Percentiles rank a stretch among this genome's conserved stretches.
Conservation (phyloP, 1,284 basidiomycete genomes). For the Sanghuangporus weigelae region DNA sequence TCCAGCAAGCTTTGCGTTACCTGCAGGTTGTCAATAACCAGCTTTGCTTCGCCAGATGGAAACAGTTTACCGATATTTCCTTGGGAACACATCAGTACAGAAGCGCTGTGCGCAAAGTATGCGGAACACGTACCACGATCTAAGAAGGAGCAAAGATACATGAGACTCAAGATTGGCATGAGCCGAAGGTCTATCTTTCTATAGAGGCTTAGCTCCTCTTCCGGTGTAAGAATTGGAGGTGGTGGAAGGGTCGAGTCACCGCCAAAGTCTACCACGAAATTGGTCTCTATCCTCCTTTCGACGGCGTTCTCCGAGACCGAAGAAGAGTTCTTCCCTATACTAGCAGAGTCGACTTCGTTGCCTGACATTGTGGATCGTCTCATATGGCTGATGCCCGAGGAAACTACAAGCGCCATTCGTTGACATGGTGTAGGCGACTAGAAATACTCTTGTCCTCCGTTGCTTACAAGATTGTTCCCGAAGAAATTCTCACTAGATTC, state of each 20-base stretch:
- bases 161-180: conserved; percentile 58
- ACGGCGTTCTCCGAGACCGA: conserved; percentile 8
- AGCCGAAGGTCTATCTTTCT: conserved; percentile 58
- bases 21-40: conserved; percentile 27
- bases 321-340: background rate
- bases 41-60: background rate
- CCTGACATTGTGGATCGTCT: background rate
- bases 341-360: background rate
- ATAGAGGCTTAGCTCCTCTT: conserved; percentile 54
- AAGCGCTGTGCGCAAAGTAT: background rate
- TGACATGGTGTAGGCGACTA: too few relatives aligned
- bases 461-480: background rate
- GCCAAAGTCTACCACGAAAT: background rate
- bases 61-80: conserved; percentile 49
- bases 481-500: background rate
- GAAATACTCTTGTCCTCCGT: background rate
- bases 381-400: background rate
- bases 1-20: conserved; percentile 64
- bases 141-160: conserved; percentile 63
- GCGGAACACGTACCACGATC: background rate
- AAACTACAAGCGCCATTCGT: background rate
- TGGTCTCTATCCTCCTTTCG: conserved; percentile 29
- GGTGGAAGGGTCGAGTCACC: conserved; percentile 33
- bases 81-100: conserved; percentile 20
- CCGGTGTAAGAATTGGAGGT: conserved; percentile 42